A percentile compares a stretch with the other conserved stretches of the same genome.
These are phyloP conservation scores for Irpex sp. DNA, from an alignment of 1,284 basidiomycete genomes.

Conservation along the genomic window DNA sequence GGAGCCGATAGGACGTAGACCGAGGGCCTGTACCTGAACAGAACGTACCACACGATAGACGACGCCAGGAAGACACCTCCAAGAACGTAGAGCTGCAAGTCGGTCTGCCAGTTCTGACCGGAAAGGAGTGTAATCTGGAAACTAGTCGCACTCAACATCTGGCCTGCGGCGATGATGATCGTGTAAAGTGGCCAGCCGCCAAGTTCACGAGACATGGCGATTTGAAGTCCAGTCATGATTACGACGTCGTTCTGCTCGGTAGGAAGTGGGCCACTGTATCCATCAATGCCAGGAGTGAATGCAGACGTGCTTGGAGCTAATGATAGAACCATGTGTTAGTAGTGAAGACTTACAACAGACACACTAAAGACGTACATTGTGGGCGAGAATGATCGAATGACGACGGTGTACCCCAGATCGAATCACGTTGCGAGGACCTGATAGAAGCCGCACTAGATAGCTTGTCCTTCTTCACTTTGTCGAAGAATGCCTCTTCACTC, in stretches of 20 bases:
- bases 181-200: conserved; percentile 88
- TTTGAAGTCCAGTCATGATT: conserved; percentile 79
- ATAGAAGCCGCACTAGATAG: conserved; percentile 74
- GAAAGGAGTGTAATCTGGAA: conserved; percentile 91
- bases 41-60: conserved; percentile 84
- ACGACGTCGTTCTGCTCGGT: conserved; percentile 54
- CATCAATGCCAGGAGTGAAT: conserved; percentile 37
- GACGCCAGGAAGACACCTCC: conserved; percentile 83
- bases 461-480: conserved; percentile 84
- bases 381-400: conserved; percentile 71
- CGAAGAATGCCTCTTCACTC: conserved; percentile 91
- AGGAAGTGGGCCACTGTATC: conserved; percentile 52
- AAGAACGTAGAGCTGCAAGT: conserved; percentile 85
- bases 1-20: conserved; percentile 82
- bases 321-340: conserved; percentile 9
- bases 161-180: conserved; percentile 82
- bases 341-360: conserved; percentile 10
- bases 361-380: conserved; percentile 48
- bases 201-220: conserved; percentile 74
- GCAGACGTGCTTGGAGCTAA: conserved; percentile 56
- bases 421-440: conserved; percentile 78
- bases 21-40: conserved; percentile 87
- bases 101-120: conserved; percentile 79
- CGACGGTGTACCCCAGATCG: conserved; percentile 74
- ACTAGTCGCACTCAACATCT: conserved; percentile 87